Conservation (phyloP, 306 rosid species). For the Citrullus colocynthis region DNA sequence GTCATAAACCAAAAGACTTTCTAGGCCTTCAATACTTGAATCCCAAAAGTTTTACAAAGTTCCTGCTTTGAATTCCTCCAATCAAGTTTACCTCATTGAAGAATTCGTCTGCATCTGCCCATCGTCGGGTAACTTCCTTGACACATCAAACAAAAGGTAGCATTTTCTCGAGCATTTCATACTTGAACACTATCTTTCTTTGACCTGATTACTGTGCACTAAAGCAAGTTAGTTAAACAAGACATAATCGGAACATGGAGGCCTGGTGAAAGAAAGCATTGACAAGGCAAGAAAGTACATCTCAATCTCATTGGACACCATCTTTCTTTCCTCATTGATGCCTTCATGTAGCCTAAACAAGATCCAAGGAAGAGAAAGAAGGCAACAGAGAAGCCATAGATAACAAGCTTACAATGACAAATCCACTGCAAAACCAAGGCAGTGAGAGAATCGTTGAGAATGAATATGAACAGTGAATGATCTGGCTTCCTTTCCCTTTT, state of each 20-base stretch:
- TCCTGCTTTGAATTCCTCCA: conserved; percentile 41
- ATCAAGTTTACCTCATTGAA: conserved; percentile 50
- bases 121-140: conserved; percentile 32
- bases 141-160: conserved; percentile 25
- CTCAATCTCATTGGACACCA: conserved; percentile 10
- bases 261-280: not conserved
- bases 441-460: not conserved
- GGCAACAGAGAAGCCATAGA: conserved; percentile 5
- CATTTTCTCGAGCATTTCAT: conserved; percentile 40
- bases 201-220: conserved; percentile 12
- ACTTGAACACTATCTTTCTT: conserved; percentile 17
- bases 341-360: conserved; percentile 16
- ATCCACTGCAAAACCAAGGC: conserved; percentile 24
- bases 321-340: conserved; percentile 1
- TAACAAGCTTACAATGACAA: conserved; percentile 11
- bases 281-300: not conserved
- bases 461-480: conserved; percentile 3
- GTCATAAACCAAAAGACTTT: too few relatives aligned
- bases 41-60: conserved; percentile 22
- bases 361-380: conserved; percentile 19
- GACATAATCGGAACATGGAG: conserved; percentile 4
- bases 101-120: conserved; percentile 42
- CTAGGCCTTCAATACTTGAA: too few relatives aligned
- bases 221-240: not conserved
- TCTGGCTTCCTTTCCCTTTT: conserved; percentile 11